These are phyloP conservation scores for Colletotrichum brevisporum DNA, from an alignment of 2,329 filamentous ascomycete genomes.

Conservation along the genomic window DNA sequence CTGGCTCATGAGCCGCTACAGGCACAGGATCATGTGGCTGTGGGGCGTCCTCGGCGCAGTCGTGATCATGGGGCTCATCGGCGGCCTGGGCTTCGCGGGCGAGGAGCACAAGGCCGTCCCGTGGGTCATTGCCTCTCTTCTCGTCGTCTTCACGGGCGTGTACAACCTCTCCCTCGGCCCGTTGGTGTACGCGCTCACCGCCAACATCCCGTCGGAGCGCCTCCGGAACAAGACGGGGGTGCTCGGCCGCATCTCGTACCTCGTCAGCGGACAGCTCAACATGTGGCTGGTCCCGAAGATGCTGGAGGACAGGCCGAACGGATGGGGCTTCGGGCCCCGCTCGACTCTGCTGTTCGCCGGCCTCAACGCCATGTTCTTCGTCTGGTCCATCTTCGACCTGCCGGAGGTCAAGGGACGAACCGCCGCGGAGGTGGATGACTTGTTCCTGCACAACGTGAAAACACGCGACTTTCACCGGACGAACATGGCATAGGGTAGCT, in stretches of 20 bases:
- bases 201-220: conserved; percentile 51
- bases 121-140: conserved; percentile 54
- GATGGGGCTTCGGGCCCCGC: conserved; percentile 42
- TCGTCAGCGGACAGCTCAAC: conserved; percentile 41
- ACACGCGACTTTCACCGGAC: conserved; percentile 38
- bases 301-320: conserved; percentile 40
- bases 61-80: conserved; percentile 54
- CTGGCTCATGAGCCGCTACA: conserved; percentile 55
- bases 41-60: conserved; percentile 53
- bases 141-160: conserved; percentile 55
- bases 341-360: conserved; percentile 43
- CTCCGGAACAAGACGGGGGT: conserved; percentile 44
- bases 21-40: conserved; percentile 60
- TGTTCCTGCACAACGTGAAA: conserved; percentile 45
- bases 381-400: conserved; percentile 44
- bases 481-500: background rate
- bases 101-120: conserved; percentile 39
- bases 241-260: conserved; percentile 41
- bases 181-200: conserved; percentile 57
- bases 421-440: conserved; percentile 42
- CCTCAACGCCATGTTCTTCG: conserved; percentile 30
- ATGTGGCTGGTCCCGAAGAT: conserved; percentile 42
- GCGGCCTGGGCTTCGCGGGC: conserved; percentile 48
- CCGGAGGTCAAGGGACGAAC: conserved; percentile 45
- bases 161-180: conserved; percentile 61